Evolutionary conservation across 768 basidiomycete species (phyloP).

Genomic region (Rhodotorula paludigena): DNA sequence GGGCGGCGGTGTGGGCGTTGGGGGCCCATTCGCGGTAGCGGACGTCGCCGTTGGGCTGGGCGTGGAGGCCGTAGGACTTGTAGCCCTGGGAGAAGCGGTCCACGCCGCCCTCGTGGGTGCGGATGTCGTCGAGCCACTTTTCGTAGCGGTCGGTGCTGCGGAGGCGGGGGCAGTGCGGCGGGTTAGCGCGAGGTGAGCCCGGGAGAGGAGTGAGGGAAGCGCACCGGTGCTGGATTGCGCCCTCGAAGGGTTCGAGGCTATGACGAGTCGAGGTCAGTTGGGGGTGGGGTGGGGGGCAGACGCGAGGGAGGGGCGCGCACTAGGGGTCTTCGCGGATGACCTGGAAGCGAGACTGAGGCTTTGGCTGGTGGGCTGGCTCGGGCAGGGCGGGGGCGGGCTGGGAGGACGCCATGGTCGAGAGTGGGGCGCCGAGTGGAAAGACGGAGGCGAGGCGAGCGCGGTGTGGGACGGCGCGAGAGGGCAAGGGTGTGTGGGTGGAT

Average conservation of each 20-base stretch:
- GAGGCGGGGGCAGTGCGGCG: not conserved
- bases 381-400: not conserved
- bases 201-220: not conserved
- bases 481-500: not conserved
- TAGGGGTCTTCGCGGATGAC: slow-evolving; percentile 48
- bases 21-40: slow-evolving; percentile 96
- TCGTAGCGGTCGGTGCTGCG: slow-evolving; percentile 45
- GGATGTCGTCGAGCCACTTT: slow-evolving; percentile 41
- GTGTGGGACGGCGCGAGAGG: not conserved
- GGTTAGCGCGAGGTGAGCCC: not conserved
- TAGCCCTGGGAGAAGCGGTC: slow-evolving; percentile 76
- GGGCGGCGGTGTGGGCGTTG: slow-evolving; percentile 68
- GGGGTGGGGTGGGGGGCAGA: not conserved
- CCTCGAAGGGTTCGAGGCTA: slow-evolving; percentile 48
- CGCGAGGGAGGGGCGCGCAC: slow-evolving; percentile 34
- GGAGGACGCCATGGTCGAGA: not conserved
- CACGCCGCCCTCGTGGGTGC: slow-evolving; percentile 69
- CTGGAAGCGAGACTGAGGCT: slow-evolving; percentile 8
- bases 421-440: not conserved
- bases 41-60: slow-evolving; percentile 62
- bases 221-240: slow-evolving; percentile 43
- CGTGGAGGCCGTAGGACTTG: slow-evolving; percentile 67
- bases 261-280: not conserved
- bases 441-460: not conserved
- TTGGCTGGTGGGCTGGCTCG: not conserved